Percentiles rank a stretch among this genome's conserved stretches.
Conservation (phyloP, 208 protist genomes). For the Acanthamoeba castellanii region DNA sequence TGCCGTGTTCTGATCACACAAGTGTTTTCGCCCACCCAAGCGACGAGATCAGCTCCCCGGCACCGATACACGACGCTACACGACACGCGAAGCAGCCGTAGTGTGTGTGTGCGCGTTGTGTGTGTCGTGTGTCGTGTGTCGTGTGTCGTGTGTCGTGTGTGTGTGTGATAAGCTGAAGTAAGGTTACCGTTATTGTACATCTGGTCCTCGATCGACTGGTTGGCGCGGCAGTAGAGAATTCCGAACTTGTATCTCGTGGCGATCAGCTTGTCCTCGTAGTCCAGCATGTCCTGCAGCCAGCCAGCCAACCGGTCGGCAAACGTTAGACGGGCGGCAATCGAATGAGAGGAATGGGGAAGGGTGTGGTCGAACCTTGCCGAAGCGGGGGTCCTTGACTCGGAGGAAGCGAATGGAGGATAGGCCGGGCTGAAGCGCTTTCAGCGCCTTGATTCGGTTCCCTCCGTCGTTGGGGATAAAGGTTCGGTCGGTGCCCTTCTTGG, state of each 20-base stretch:
- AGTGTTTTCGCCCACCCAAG: no score
- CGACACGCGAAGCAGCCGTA: no score
- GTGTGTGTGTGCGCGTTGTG: no score
- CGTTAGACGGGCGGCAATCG: no score
- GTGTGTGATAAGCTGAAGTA: background rate
- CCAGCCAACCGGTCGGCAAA: no score
- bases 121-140: no score
- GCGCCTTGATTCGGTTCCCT: background rate
- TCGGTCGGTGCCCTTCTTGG: constrained; percentile 48
- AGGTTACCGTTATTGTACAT: constrained; percentile 73
- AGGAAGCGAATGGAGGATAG: constrained; percentile 9
- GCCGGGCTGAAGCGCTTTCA: constrained; percentile 35
- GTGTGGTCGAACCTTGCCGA: background rate
- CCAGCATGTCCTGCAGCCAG: constrained; percentile 14
- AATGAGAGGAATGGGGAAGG: no score
- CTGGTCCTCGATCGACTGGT: constrained; percentile 45
- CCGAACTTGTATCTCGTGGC: constrained; percentile 35
- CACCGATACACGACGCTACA: no score
- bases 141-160: no score
- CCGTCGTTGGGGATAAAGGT: constrained; percentile 52
- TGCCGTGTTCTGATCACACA: constrained; percentile 11
- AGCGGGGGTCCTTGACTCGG: constrained; percentile 33
- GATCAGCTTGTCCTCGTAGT: constrained; percentile 72
- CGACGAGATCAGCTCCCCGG: no score
- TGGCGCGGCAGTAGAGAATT: background rate